Percentiles rank a stretch among this genome's conserved stretches.
These are phyloP conservation scores for Tubosaeta sp. DNA, from an alignment of 768 basidiomycete genomes.

Conservation along the genomic window DNA sequence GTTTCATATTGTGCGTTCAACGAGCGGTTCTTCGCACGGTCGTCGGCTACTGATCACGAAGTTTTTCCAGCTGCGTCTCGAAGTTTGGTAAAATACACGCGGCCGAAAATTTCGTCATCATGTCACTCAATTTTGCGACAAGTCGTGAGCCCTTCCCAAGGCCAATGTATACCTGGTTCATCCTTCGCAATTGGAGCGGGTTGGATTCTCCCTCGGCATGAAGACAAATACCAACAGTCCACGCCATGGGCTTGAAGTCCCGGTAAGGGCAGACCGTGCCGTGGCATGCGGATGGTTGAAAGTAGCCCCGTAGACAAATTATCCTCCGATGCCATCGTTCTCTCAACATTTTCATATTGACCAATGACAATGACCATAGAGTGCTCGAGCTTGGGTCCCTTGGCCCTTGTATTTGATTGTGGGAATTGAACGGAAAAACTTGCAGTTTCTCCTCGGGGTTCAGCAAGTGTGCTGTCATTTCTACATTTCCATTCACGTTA, in stretches of 20 bases:
- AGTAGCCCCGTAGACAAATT: not conserved
- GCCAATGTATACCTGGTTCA: not conserved
- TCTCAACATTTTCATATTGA: not conserved
- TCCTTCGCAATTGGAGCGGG: too few relatives aligned
- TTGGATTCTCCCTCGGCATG: too few relatives aligned
- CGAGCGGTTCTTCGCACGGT: not conserved
- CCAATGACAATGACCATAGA: too few relatives aligned
- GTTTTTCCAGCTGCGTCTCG: not conserved
- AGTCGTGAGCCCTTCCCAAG: not conserved
- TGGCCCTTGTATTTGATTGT: not conserved
- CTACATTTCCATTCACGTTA: too few relatives aligned
- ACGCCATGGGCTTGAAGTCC: too few relatives aligned
- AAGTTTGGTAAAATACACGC: not conserved
- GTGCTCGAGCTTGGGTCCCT: too few relatives aligned
- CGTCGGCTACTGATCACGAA: not conserved
- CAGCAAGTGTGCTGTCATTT: too few relatives aligned
- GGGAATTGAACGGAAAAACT: not conserved
- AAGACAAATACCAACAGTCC: not conserved
- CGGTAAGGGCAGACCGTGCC: too few relatives aligned
- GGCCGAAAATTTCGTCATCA: not conserved
- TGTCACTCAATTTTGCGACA: not conserved
- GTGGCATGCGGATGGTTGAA: too few relatives aligned
- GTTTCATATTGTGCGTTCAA: not conserved
- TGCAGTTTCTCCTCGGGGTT: not conserved
- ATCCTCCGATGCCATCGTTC: not conserved